These are phyloP conservation scores for Penicillium sp. DNA, from an alignment of 2,329 filamentous ascomycete species.

Conservation along the genomic window DNA sequence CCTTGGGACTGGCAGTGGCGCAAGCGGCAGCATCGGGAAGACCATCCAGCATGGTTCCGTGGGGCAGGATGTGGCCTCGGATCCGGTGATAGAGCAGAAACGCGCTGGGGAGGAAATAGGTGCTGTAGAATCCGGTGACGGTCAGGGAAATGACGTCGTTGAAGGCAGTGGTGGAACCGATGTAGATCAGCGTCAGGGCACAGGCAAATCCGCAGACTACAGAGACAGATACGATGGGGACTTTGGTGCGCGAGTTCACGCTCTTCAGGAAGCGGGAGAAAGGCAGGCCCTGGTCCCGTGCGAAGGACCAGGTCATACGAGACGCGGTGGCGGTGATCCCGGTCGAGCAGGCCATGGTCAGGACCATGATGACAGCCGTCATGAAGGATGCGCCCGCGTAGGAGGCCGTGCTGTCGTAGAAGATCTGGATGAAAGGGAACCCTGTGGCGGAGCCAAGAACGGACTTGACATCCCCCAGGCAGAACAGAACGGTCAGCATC, in stretches of 20 bases:
- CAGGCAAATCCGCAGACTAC: conserved; percentile 22
- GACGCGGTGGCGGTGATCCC: conserved; percentile 34
- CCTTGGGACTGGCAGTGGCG: conserved; percentile 6
- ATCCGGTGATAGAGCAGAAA: conserved; percentile 37
- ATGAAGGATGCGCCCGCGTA: conserved; percentile 32
- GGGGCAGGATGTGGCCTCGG: conserved; percentile 38
- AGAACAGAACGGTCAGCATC: conserved; percentile 36
- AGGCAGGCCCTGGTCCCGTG: conserved; percentile 32
- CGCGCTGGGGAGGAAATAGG: conserved; percentile 34
- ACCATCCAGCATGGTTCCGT: conserved; percentile 33
- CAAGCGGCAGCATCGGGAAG: conserved; percentile 14
- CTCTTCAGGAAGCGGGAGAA: conserved; percentile 22
- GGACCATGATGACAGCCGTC: conserved; percentile 33
- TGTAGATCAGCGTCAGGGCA: conserved; percentile 25
- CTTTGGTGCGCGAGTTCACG: conserved; percentile 17
- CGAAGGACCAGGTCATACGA: conserved; percentile 35
- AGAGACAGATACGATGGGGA: conserved; percentile 19
- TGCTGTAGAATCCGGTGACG: conserved; percentile 38
- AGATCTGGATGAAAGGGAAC: conserved; percentile 42
- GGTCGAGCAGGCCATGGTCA: conserved; percentile 31
- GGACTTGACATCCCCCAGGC: conserved; percentile 34
- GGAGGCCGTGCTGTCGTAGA: conserved; percentile 47
- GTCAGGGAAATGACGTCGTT: conserved; percentile 27
- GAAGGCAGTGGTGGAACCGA: conserved; percentile 22
- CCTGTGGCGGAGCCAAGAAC: conserved; percentile 33